Conservation (phyloP, 371 early-diverging fungal species). For the Saksenaea oblongispora region DNA sequence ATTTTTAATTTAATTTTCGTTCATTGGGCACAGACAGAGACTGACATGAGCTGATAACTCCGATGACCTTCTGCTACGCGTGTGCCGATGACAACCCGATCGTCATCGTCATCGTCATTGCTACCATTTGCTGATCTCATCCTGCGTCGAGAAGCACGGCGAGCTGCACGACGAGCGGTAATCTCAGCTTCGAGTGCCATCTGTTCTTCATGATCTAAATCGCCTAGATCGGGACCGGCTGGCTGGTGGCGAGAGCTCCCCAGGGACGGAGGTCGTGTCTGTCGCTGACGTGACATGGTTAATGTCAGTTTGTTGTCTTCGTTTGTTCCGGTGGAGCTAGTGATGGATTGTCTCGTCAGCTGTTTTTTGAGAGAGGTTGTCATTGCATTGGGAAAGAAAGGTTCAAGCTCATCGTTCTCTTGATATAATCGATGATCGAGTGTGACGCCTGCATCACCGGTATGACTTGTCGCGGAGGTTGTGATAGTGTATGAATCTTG, state of each 20-base stretch:
- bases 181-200: conserved; percentile 39
- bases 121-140: conserved; percentile 10
- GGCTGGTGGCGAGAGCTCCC: background rate
- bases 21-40: background rate
- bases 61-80: conserved; percentile 68
- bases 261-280: background rate
- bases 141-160: conserved; percentile 35
- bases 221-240: conserved; percentile 25
- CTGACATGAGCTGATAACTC: conserved; percentile 85
- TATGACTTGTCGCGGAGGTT: background rate
- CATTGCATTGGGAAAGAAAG: background rate
- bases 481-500: background rate
- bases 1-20: background rate
- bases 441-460: background rate
- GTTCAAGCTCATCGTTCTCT: background rate
- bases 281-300: background rate
- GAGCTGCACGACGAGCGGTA: conserved; percentile 37
- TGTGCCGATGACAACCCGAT: conserved; percentile 62
- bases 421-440: background rate
- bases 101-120: conserved; percentile 56
- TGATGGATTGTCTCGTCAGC: background rate
- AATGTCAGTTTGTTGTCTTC: background rate
- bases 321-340: background rate
- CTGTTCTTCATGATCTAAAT: conserved; percentile 40
- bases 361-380: background rate